Evolutionary conservation across 2,329 filamentous ascomycete genomes (phyloP).

Genomic region (Microascus cirrosus): DNA sequence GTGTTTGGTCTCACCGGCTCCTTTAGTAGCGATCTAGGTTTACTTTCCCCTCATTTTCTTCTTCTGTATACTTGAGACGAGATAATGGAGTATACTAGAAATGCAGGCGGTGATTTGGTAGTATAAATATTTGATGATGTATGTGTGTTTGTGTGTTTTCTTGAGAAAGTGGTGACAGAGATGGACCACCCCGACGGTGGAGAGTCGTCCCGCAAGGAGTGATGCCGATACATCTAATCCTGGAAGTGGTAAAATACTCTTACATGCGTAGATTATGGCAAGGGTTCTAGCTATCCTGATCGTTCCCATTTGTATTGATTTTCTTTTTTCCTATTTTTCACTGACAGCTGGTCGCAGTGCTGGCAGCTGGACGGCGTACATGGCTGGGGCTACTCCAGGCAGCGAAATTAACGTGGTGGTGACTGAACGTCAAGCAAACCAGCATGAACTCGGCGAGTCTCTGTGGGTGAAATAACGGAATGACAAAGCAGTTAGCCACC

Average conservation of each 20-base stretch:
- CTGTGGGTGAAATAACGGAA: neutral
- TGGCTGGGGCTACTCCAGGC: too few species aligned
- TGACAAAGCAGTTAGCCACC: neutral
- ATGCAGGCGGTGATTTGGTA: neutral
- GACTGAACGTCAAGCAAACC: neutral
- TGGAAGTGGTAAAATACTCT: too few species aligned
- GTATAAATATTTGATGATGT: neutral
- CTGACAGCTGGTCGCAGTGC: too few species aligned
- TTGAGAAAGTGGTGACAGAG: neutral
- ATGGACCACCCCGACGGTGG: too few species aligned
- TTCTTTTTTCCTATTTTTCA: too few species aligned
- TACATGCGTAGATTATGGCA: too few species aligned
- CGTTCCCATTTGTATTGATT: too few species aligned
- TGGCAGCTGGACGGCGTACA: too few species aligned
- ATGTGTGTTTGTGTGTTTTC: neutral
- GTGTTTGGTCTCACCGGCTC: too few species aligned
- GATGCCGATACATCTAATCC: too few species aligned
- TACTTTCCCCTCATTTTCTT: conserved; percentile 2
- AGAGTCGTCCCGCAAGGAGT: too few species aligned
- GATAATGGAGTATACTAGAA: neutral
- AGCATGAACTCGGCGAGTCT: neutral
- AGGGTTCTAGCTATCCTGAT: neutral
- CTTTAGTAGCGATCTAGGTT: neutral
- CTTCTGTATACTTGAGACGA: conserved; percentile 3
- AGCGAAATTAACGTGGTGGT: too few species aligned